Base-by-base conservation (phyloP, 768 basidiomycete genomes). In the Termitomyces sp. region DNA sequence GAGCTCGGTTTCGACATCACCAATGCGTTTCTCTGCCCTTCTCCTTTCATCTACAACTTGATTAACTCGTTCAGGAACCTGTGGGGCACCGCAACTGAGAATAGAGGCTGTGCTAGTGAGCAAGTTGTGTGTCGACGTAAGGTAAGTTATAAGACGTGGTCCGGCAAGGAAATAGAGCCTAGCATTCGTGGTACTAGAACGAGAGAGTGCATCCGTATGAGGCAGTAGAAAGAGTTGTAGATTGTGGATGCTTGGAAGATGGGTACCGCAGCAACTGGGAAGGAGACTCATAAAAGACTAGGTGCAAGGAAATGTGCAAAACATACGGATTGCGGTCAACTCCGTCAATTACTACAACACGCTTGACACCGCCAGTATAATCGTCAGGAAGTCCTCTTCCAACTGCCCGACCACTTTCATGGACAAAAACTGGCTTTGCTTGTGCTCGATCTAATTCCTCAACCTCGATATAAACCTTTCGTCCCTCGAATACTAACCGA, bases 121-220 rank as follows among this genome's bases (percentile, higher is more conserved):
- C 5, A 78, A 66, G 11, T 70, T 67, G 62, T 91, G 87, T 0
- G 83, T 75, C 2, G 79, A 74, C 2, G 79, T 73, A 53, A 94
- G 73, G 64, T 89, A 78, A 2, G 74, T 64, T 44, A 88, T 80
- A 6, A 92, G 78, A 23, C 93, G 85, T 15, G 88, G 86, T 5
- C 93, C 94, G n/a, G 85, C 73, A 50, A 89, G 77, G 73, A 97
- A 94, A 72, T 85, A 90, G 5, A 95, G 78, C 26, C 91, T 84
- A 23, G 82, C 83, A 55, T 86, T 85, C 0, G 82, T 79, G 2
- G 82, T 78, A 15, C 75, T 74, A 8, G 85, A 79, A 10, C 86
- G 80, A 40, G 86, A 75, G 28, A 88, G 73, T 1, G 83, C 70
- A 55, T 88, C 87, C 9, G 84, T 87, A 66, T 88, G 78, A 23